Evolutionary conservation across 345 rosid genomes (phyloP).

Genomic region (Firmiana major): DNA sequence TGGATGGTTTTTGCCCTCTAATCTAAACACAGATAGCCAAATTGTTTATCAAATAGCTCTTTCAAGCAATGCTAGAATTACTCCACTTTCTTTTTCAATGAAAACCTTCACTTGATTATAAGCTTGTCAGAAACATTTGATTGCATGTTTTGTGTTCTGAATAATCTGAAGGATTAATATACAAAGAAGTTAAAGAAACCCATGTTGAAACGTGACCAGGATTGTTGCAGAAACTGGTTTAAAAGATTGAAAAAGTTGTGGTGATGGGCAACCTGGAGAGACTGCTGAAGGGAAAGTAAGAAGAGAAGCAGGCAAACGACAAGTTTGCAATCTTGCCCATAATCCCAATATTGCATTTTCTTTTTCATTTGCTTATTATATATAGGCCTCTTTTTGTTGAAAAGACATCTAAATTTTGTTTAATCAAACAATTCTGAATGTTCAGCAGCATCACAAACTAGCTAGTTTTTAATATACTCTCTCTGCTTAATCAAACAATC

Average conservation of each 20-base stretch:
- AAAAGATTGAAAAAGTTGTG: background rate
- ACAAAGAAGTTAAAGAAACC: background rate
- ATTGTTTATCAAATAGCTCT: background rate
- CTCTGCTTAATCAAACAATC: background rate
- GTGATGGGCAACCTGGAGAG: background rate
- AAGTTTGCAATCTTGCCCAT: constrained; percentile 22
- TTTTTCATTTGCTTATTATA: background rate
- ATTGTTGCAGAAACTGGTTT: background rate
- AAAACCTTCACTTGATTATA: background rate
- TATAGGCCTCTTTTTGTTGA: background rate
- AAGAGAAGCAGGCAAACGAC: constrained; percentile 11
- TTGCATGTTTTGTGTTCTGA: background rate
- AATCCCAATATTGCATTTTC: constrained; percentile 2
- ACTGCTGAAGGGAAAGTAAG: background rate
- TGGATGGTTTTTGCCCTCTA: background rate
- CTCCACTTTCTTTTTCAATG: background rate
- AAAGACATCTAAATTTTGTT: constrained; percentile 1
- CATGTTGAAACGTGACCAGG: background rate
- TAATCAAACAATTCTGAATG: constrained; percentile 1
- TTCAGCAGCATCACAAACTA: background rate
- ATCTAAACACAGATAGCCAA: background rate
- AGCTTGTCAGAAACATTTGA: background rate
- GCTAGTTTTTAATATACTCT: background rate
- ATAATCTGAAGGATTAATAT: no score
- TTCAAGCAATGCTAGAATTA: background rate